Base-by-base conservation (phyloP, 805 yeast species). In the Suhomyces emberorum region DNA sequence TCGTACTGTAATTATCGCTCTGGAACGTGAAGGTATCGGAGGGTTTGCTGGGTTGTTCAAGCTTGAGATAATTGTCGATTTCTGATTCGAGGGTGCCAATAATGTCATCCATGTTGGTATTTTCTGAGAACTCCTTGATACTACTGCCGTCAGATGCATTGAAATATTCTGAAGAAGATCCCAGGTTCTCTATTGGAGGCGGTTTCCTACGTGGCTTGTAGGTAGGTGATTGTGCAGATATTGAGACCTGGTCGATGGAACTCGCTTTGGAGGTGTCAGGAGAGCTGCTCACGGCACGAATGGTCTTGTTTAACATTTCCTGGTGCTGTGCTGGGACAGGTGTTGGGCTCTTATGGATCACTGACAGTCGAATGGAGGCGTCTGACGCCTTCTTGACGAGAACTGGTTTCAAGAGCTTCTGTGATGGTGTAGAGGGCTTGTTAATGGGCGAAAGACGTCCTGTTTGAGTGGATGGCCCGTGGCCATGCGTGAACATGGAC, bases 401-500 rank as follows among this genome's bases (percentile, higher is more conserved):
- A 20, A 16, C 11, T 15, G 37, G 27, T 21, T 28, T 34, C 12
- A 22, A 15, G 12, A 21, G 28, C 8, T 28, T 25, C 35, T 25
- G 30, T 12, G 24, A 15, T 3, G 22, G 14, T 11, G 30, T 12
- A 10, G 17, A 10, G 8, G 26, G 33, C 19, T 30, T 30, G 33
- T 19, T 23, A n/a, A 18, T 26, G 17, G 29, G 18, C 5, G 17
- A 7, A 10, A 22, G 11, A 12, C 22, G 9, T 4, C 22, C 12
- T 22, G 30, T 7, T 16, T 20, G 9, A 32, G 27, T 15, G 25
- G 37, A 22, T 21, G 21, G 23, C 7, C 25, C 36, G 18, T 30
- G 35, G 32, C 36, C 30, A 28, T 38, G 35, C 43, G 49, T 50
- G 44, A 61, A 61, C 19, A 61, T 59, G 10, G 64, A 55, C 33